Base-by-base conservation (phyloP, 2,329 filamentous ascomycete genomes). In the Penicillium sp. region DNA sequence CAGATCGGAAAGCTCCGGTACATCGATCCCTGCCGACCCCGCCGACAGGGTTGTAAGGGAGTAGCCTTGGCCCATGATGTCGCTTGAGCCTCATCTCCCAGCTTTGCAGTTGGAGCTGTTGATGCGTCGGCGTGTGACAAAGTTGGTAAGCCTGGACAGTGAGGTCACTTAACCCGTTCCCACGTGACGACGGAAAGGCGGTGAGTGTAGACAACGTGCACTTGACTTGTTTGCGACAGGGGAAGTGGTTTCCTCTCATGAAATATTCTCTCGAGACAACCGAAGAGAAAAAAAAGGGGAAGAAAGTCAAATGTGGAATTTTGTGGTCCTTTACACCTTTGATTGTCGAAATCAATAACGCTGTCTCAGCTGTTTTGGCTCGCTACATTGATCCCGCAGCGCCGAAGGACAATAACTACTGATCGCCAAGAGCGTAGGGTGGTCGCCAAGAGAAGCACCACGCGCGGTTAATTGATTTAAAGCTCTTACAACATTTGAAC, bases 51-150 rank as follows among this genome's bases (percentile, higher is more conserved):
- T 93, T 55, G 92, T 91, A 69, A 96, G 87, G 63, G 94, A 97
- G 80, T 97, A 97, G 66, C 92, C 93, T 84, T 99, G 95, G 66
- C 95, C 95, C 95, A 99, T 99, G 68, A 59, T 80, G 73, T 67
- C 56, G 63, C 64, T 59, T 58, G 59, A 45, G 61, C 65, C 64
- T 73, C 73, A 75, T 75, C 65, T 70, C 72, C 67, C 47, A 37
- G 20, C 37, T 42, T 50, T 22, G 43, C 54, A 54, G 55, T 54
- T 49, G 54, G 37, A 52, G 43, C 38, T 43, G 38, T 48, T 28
- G 31, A 55, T 55, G 59, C 17, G 31, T 22, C 41, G 56, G 8
- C n/a, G 15, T 12, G 42, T 39, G 54, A 60, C 54, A 54, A 58
- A 58, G 58, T 58, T 54, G 64, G 63, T 64, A 60, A 55, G 50